Evolutionary conservation across 2,329 filamentous ascomycete genomes (phyloP).

Genomic region (Colletotrichum musicola): DNA sequence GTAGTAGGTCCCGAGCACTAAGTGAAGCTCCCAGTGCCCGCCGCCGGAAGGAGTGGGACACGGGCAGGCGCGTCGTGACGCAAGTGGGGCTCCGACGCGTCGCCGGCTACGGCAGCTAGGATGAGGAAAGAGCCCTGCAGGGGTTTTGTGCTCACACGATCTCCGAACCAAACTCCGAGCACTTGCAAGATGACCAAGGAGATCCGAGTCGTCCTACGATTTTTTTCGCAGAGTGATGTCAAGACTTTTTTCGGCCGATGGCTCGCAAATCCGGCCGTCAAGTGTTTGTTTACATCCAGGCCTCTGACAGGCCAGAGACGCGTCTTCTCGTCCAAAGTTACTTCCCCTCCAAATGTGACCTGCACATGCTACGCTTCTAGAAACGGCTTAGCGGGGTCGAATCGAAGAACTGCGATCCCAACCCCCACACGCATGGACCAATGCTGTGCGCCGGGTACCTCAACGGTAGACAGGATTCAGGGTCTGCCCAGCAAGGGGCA

Average conservation of each 20-base stretch:
- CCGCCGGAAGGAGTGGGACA: conserved; percentile 29
- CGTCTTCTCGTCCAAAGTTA: neutral
- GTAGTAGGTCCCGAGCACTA: neutral
- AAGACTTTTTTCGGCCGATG: neutral
- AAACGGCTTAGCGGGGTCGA: conserved; percentile 10
- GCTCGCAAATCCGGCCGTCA: neutral
- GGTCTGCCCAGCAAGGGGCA: conserved; percentile 14
- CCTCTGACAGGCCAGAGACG: neutral
- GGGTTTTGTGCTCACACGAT: conserved; percentile 28
- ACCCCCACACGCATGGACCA: conserved; percentile 4
- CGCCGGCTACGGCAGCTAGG: neutral
- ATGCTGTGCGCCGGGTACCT: neutral
- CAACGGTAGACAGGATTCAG: neutral
- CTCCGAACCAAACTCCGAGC: conserved; percentile 37
- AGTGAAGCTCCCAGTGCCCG: conserved; percentile 28
- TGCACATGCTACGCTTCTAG: conserved; percentile 1
- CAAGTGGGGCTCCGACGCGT: conserved; percentile 32
- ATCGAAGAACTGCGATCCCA: conserved; percentile 2
- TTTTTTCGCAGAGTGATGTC: too few species aligned
- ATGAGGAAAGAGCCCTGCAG: neutral
- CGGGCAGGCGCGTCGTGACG: conserved; percentile 32
- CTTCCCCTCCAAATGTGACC: neutral
- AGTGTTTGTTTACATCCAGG: neutral
- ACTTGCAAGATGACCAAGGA: neutral
- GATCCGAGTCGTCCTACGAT: too few species aligned